phyloP scores from a whole-genome alignment of 164 flowering plant species.

The Cinnamomum chago region DNA sequence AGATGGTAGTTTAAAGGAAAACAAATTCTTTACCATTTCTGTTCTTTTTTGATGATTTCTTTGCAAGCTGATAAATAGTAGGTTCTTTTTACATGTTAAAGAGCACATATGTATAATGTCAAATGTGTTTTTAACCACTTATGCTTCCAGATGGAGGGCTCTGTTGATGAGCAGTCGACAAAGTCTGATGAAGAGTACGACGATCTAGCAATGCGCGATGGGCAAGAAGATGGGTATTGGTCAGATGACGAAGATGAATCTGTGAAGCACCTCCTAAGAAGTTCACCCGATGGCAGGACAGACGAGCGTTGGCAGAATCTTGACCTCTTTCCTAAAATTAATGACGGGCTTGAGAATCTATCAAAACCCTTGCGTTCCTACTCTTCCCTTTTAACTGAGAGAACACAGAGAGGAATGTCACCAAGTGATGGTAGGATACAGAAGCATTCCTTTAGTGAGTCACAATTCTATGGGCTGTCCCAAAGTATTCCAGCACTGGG shows the following conservation, averaged over 20 bases:
- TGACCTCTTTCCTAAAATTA: constrained; percentile 39
- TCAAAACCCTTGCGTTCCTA: constrained; percentile 29
- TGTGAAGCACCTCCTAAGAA: constrained; percentile 10
- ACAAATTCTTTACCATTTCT: too few species aligned
- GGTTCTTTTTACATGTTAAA: too few species aligned
- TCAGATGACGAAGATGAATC: constrained; percentile 51
- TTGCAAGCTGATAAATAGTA: too few species aligned
- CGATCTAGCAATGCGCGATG: constrained; percentile 89
- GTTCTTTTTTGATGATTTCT: too few species aligned
- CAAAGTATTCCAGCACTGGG: constrained; percentile 61
- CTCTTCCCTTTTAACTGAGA: constrained; percentile 32
- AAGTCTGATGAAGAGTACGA: constrained; percentile 97
- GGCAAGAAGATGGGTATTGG: constrained; percentile 60
- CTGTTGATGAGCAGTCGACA: constrained; percentile 89
- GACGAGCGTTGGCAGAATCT: constrained; percentile 47
- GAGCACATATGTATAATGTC: too few species aligned
- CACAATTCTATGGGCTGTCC: constrained; percentile 8
- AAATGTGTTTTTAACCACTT: background rate
- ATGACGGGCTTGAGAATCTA: constrained; percentile 23
- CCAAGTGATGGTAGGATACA: constrained; percentile 34
- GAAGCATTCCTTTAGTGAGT: constrained; percentile 42
- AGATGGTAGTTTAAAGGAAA: too few species aligned
- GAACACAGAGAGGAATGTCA: constrained; percentile 25
- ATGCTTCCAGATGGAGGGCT: constrained; percentile 64
- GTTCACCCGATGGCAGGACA: background rate